Conservation (phyloP, 495 filamentous ascomycete species). For the Melanomma pulvis-pyrius region DNA sequence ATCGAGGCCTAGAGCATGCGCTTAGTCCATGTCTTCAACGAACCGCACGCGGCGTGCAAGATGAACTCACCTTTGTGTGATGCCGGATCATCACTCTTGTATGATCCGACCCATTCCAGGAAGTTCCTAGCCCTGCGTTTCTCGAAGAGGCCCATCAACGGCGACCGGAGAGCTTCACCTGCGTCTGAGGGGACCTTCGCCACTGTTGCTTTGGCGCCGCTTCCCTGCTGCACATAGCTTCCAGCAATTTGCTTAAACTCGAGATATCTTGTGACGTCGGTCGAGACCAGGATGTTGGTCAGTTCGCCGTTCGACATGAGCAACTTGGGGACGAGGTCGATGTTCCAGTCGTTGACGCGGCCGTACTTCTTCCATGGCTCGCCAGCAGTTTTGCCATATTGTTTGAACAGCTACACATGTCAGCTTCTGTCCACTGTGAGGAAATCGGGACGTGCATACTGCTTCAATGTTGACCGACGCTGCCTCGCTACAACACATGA, state of each 20-base stretch:
- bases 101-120: constrained; percentile 93
- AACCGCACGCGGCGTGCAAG: too few relatives aligned
- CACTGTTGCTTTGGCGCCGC: constrained; percentile 78
- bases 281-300: constrained; percentile 95
- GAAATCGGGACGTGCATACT: constrained; percentile 54
- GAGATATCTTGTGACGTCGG: constrained; percentile 94
- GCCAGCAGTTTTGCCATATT: constrained; percentile 84
- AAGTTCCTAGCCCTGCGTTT: constrained; percentile 97
- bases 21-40: constrained; percentile 19
- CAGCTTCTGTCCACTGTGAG: constrained; percentile 17
- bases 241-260: constrained; percentile 99
- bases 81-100: constrained; percentile 78
- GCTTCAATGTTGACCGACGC: constrained; percentile 93
- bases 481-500: constrained; percentile 68
- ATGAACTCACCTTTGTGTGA: constrained; percentile 86
- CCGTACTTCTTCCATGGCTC: constrained; percentile 98
- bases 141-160: constrained; percentile 96
- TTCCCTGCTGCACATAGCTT: constrained; percentile 91
- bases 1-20: constrained; percentile 69
- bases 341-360: constrained; percentile 98
- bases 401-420: constrained; percentile 78
- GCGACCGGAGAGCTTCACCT: constrained; percentile 84
- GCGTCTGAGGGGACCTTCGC: constrained; percentile 97
- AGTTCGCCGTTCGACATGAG: constrained; percentile 98
- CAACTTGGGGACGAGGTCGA: constrained; percentile 96